Base-by-base conservation (phyloP, 352 stramenopile genomes). In the Phytophthora constricta region DNA sequence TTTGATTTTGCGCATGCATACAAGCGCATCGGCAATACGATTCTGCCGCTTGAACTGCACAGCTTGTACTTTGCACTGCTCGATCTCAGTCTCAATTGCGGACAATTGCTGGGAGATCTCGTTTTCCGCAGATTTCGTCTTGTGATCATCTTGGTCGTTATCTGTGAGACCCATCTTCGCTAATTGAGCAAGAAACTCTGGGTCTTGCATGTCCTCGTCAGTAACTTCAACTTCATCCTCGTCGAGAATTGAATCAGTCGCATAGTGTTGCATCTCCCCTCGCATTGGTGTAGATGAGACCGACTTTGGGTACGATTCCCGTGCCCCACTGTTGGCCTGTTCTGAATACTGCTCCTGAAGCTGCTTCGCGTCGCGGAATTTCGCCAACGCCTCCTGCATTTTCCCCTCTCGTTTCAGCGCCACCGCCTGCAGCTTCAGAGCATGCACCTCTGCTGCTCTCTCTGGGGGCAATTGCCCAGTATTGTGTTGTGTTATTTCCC, bases 151-250 rank as follows among this genome's bases (percentile, higher is more conserved):
- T 4, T 34, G 7, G 3, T 37, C n/a, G 49, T 77, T 27, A 2
- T 67, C 56, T 8, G 62, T 62, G 31, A 89, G 62, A 10, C 85
- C 81, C 52, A 92, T 72, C 16, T 56, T 59, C 16, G 72, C 74
- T 13, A 95, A 59, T 59, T 93, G 80, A 17, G 84, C 72, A 26
- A 91, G 63, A 65, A 81, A 91, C 28, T 86, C 81, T 2, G 86
- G 86, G 42, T 95, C 72, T 26, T 82, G 47, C 83, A 95, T 90
- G 42, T 95, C 86, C 37, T 91, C 83, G 17, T 93, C 86, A 17
- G 86, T 93, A 31, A 93, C 82, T 58, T 93, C 75, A 13, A 92
- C 67, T 22, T 79, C 61, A 19, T 70, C 63, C 23, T 78, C 64
- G 47, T 68, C 45, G 5, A 68, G 13, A 4, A 61, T n/a, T 16